These are phyloP conservation scores for Entomortierella beljakovae DNA, from an alignment of 192 early-diverging fungal genomes.

Conservation along the genomic window DNA sequence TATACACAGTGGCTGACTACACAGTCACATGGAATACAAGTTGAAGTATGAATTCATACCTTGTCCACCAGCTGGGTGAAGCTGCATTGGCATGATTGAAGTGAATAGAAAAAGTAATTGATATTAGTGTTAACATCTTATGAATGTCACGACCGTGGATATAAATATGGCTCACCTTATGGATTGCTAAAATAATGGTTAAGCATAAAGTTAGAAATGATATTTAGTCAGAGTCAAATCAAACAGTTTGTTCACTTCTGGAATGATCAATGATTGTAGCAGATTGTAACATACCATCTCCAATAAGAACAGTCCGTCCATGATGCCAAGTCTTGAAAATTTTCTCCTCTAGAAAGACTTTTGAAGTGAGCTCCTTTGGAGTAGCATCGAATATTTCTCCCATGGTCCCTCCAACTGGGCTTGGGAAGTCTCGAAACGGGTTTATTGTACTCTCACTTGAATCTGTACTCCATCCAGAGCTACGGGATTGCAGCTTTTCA, in stretches of 20 bases:
- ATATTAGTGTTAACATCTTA: too few species aligned
- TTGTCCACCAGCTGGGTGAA: not conserved
- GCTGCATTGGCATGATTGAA: not conserved
- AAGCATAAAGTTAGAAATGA: too few species aligned
- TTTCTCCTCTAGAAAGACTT: conserved; percentile 19
- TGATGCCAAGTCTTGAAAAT: conserved; percentile 17
- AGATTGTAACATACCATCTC: conserved; percentile 10
- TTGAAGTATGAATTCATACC: not conserved
- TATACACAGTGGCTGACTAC: too few species aligned
- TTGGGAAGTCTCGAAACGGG: not conserved
- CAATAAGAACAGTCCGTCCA: conserved; percentile 3
- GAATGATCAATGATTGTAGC: too few species aligned
- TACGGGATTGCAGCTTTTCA: not conserved
- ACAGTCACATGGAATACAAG: too few species aligned
- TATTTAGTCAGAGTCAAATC: too few species aligned
- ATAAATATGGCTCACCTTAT: too few species aligned
- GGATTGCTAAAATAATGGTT: too few species aligned
- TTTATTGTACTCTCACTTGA: not conserved
- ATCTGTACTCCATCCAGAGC: conserved; percentile 18
- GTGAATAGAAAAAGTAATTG: too few species aligned
- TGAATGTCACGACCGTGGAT: too few species aligned
- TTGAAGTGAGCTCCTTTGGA: conserved; percentile 6
- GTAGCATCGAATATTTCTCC: conserved; percentile 12
- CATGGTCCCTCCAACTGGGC: not conserved
- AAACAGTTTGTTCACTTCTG: too few species aligned